phyloP scores from a whole-genome alignment of 1,139 yeast species.

The Suhomyces anneliseae region DNA sequence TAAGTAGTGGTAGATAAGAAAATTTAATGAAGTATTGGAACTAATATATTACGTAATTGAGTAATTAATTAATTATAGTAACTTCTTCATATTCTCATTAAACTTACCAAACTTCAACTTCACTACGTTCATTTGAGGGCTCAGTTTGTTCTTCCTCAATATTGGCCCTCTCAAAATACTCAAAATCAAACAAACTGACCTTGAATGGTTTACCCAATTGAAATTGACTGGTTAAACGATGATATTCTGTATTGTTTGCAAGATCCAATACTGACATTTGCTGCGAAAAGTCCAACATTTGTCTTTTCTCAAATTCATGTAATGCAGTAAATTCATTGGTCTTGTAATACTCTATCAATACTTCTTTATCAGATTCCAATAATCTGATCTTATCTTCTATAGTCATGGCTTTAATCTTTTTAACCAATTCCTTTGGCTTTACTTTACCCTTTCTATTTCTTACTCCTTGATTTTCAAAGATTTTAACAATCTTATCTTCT shows the following conservation, averaged over 20 bases:
- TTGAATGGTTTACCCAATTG: constrained; percentile 31
- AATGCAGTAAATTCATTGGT: constrained; percentile 14
- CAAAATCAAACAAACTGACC: constrained; percentile 32
- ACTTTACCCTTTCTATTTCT: background rate
- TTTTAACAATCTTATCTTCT: constrained; percentile 19
- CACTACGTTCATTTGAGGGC: background rate
- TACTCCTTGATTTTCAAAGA: constrained; percentile 12
- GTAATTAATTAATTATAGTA: no score
- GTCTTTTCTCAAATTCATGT: constrained; percentile 17
- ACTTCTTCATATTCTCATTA: no score
- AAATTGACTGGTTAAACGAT: constrained; percentile 24
- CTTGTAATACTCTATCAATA: constrained; percentile 13
- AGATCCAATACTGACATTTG: constrained; percentile 21
- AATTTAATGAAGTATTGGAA: no score
- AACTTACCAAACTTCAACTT: background rate
- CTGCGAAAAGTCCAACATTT: constrained; percentile 23
- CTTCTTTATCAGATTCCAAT: constrained; percentile 10
- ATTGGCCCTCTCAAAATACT: constrained; percentile 21
- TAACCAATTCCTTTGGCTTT: constrained; percentile 14
- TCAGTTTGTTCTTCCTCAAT: background rate
- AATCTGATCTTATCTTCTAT: constrained; percentile 10
- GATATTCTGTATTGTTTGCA: constrained; percentile 20
- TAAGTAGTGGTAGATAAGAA: no score
- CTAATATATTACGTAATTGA: no score
- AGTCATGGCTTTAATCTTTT: constrained; percentile 16